phyloP scores from a whole-genome alignment of 805 yeast species.

The Hanseniaspora pseudoguilliermondii region DNA sequence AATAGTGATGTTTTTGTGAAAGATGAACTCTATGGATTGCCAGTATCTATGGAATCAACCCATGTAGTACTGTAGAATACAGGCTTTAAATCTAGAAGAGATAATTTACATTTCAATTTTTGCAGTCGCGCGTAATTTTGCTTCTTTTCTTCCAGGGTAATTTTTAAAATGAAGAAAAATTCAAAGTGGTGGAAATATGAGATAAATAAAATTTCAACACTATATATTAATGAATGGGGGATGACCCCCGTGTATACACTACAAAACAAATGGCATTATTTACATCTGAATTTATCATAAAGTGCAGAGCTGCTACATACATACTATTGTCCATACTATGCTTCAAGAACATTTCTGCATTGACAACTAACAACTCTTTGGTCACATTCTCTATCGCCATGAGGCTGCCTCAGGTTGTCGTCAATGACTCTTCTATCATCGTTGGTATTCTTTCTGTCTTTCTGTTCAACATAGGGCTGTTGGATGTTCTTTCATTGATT shows the following conservation, averaged over 20 bases:
- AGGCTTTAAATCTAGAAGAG: no score
- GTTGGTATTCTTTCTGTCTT: conserved; percentile 39
- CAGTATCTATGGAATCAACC: not conserved
- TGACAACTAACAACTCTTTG: conserved; percentile 36
- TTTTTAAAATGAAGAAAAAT: not conserved
- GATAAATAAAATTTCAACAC: no score
- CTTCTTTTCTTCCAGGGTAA: not conserved
- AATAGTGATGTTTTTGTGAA: not conserved
- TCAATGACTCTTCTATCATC: conserved; percentile 31
- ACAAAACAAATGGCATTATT: conserved; percentile 32
- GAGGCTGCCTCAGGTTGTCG: conserved; percentile 32
- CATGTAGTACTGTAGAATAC: not conserved
- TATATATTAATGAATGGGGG: no score
- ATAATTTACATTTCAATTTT: no score
- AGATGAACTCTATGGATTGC: not conserved
- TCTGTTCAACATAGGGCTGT: conserved; percentile 33
- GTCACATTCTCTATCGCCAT: conserved; percentile 48
- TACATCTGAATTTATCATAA: conserved; percentile 35
- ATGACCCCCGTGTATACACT: not conserved
- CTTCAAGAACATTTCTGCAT: conserved; percentile 35
- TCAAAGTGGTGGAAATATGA: not conserved
- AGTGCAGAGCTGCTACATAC: conserved; percentile 36
- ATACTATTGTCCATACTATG: conserved; percentile 33
- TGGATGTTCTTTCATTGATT: conserved; percentile 49
- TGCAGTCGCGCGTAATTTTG: not conserved